phyloP scores from a whole-genome alignment of 768 basidiomycete genomes.

The Pulveroboletus sp. region DNA sequence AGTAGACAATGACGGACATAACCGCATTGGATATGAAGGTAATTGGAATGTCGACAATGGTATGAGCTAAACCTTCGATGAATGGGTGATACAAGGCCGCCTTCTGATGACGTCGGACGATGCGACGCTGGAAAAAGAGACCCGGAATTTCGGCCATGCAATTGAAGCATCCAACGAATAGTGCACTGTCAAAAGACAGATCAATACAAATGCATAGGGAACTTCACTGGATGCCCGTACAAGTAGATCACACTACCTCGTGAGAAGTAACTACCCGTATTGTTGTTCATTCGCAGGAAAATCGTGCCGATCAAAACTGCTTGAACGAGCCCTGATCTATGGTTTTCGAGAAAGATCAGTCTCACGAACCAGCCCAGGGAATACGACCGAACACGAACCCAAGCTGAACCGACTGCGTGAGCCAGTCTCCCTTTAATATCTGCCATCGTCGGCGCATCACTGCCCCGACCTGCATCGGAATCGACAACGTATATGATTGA shows the following conservation, averaged over 20 bases:
- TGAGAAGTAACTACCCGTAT: slow-evolving; percentile 38
- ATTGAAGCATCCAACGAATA: slow-evolving; percentile 48
- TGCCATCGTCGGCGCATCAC: slow-evolving; percentile 45
- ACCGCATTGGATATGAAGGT: slow-evolving; percentile 20
- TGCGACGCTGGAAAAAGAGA: slow-evolving; percentile 41
- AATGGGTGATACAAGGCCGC: slow-evolving; percentile 49
- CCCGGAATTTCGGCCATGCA: slow-evolving; percentile 52
- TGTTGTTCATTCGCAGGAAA: slow-evolving; percentile 38
- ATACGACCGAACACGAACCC: slow-evolving; percentile 26
- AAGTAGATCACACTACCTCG: slow-evolving; percentile 83
- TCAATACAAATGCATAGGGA: neutral
- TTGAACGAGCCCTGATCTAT: slow-evolving; percentile 35
- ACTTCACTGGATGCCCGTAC: slow-evolving; percentile 31
- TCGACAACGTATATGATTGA: slow-evolving; percentile 45
- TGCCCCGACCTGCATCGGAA: slow-evolving; percentile 41
- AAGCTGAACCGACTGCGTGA: slow-evolving; percentile 33
- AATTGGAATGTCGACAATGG: slow-evolving; percentile 45
- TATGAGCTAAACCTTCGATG: slow-evolving; percentile 42
- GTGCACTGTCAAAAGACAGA: slow-evolving; percentile 34
- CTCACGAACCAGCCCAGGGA: slow-evolving; percentile 1
- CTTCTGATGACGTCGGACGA: slow-evolving; percentile 40
- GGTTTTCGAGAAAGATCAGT: neutral
- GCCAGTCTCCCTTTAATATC: slow-evolving; percentile 41
- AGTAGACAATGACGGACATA: slow-evolving; percentile 17
- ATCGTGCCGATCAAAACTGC: slow-evolving; percentile 31